phyloP scores from a whole-genome alignment of 2,329 filamentous ascomycete species.

The Fusarium sp. region DNA sequence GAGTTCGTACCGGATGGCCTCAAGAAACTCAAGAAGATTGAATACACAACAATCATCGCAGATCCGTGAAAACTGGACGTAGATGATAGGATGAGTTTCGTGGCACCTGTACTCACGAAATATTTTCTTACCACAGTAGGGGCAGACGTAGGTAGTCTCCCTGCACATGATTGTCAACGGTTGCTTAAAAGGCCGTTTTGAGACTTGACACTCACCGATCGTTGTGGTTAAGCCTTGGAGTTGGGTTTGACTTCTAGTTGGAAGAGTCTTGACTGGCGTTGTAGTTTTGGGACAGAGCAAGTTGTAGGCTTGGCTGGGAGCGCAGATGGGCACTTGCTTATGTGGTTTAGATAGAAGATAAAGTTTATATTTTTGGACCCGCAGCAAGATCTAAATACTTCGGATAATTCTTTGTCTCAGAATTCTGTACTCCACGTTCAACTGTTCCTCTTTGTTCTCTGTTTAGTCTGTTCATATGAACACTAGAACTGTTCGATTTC shows the following conservation, averaged over 20 bases:
- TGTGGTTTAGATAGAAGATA: not conserved
- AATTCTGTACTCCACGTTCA: not conserved
- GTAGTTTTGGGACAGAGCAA: not conserved
- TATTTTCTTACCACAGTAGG: not conserved
- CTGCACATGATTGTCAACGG: not conserved
- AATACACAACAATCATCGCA: not conserved
- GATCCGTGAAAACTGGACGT: not conserved
- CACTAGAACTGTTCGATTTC: no score
- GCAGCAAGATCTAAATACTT: not conserved
- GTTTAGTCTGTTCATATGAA: not conserved
- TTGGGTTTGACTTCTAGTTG: not conserved
- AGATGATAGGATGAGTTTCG: not conserved
- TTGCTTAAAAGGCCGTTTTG: not conserved
- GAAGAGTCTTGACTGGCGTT: not conserved
- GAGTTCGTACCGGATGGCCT: not conserved
- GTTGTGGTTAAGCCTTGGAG: not conserved
- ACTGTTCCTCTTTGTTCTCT: not conserved
- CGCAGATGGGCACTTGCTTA: not conserved
- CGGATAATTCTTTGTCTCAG: not conserved
- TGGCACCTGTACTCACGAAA: not conserved
- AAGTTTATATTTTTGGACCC: not conserved
- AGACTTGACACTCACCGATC: not conserved
- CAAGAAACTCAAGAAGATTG: not conserved
- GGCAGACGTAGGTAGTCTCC: not conserved
- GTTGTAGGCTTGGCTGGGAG: not conserved